Base-by-base conservation (phyloP, 179 eudicot species). In the Dionaea muscipula region DNA sequence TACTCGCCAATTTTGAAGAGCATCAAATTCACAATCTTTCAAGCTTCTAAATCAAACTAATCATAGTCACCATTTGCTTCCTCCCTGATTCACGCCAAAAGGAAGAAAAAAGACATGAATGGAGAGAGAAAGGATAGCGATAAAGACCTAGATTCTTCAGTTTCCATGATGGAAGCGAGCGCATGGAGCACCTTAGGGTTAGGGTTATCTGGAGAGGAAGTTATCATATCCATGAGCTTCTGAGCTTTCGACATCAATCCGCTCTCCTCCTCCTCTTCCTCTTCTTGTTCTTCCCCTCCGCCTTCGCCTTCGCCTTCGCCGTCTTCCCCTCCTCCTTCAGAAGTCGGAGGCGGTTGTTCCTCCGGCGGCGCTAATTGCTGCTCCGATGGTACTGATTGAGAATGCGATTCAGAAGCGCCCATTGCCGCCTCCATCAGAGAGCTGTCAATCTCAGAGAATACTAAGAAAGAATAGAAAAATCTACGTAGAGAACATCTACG, bases 131-230 rank as follows among this genome's bases (percentile, higher is more conserved):
- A 46, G 18, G 17, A 16, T 40, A 47, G 9, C 55, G 25, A 40
- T 7, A 41, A 23, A 37, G 39, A 85, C 98, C 94, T 87, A 26
- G 78, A 59, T 68, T 91, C 98, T 39, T 87, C 81, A 15, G 90
- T 70, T 68, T 91, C 96, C 36, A 91, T 78, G 41, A 91, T 73
- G 23, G 89, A 77, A 46, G 96, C 81, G 45, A 87, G 79, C 50
- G 94, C 96, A 51, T 87, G 98, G 49, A 91, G 80, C 41, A 63
- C 75, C 37, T 59, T 65, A 51, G 86, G 78, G 51, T 72, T 91
- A 81, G 96, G 94, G 80, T 87, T 91, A 60, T 78, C 89, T 26
- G 74, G 65, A 4, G 75, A 65, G 7, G 68, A 56, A 19, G 83
- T 79, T 48, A 90, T 76, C 69, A 78, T 67, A 48, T 86, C 86